These are phyloP conservation scores for Calonectria montana DNA, from an alignment of 2,329 filamentous ascomycete species.

Conservation along the genomic window DNA sequence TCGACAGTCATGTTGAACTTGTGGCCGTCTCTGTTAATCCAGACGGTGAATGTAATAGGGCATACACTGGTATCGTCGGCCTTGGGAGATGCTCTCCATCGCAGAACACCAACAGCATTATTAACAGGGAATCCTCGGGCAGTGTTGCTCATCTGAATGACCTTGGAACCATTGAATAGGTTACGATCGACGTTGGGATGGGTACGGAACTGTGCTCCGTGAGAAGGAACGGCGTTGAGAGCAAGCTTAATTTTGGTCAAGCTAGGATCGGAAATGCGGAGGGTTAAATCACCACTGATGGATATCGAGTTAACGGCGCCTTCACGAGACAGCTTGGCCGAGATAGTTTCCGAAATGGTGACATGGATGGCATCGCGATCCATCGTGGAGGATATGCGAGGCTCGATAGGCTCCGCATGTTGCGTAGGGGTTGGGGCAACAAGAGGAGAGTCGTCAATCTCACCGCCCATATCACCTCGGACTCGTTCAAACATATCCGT, in stretches of 20 bases:
- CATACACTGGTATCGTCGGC: slow-evolving; percentile 82
- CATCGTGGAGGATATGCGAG: slow-evolving; percentile 72
- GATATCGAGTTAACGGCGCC: slow-evolving; percentile 87
- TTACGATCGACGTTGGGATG: slow-evolving; percentile 96
- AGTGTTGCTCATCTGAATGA: slow-evolving; percentile 90
- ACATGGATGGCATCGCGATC: slow-evolving; percentile 90
- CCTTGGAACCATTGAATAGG: slow-evolving; percentile 83
- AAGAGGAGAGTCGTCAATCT: slow-evolving; percentile 82
- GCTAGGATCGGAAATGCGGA: slow-evolving; percentile 88
- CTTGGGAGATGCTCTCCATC: slow-evolving; percentile 90
- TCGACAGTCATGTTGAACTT: slow-evolving; percentile 93
- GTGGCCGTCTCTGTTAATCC: slow-evolving; percentile 90
- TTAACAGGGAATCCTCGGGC: slow-evolving; percentile 93
- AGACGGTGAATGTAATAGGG: slow-evolving; percentile 96
- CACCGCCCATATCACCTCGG: slow-evolving; percentile 88
- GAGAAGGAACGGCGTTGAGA: slow-evolving; percentile 79
- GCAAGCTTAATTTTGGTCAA: slow-evolving; percentile 93
- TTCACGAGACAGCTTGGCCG: slow-evolving; percentile 88
- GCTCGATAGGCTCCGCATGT: slow-evolving; percentile 63
- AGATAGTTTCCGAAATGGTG: slow-evolving; percentile 89
- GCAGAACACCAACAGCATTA: slow-evolving; percentile 90
- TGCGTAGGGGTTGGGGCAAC: slow-evolving; percentile 67
- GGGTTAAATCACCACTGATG: slow-evolving; percentile 90
- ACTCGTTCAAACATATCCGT: slow-evolving; percentile 98
- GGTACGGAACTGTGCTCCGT: slow-evolving; percentile 91